A percentile compares a stretch with the other conserved stretches of the same genome.
Evolutionary conservation across 2,329 filamentous ascomycete genomes (phyloP).

Genomic region (Sphaerostilbella broomeana): DNA sequence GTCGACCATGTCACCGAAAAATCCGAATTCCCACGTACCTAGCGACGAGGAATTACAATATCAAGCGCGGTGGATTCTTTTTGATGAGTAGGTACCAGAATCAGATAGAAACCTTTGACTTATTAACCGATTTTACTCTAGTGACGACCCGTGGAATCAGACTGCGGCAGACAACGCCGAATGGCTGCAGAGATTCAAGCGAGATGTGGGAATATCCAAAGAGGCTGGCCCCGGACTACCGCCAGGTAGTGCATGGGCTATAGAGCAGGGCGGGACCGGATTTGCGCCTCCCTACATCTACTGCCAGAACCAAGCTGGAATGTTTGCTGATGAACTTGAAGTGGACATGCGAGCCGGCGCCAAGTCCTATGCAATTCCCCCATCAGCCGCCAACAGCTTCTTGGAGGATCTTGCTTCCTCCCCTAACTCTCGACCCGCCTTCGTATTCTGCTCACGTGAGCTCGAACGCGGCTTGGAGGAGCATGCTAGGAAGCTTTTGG

Average conservation of each 20-base stretch:
- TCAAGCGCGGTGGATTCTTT: constrained; percentile 57
- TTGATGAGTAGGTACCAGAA: constrained; percentile 53
- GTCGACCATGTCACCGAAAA: constrained; percentile 51
- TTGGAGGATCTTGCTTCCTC: constrained; percentile 38
- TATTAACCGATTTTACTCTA: neutral
- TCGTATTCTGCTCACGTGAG: constrained; percentile 52
- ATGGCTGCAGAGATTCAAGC: constrained; percentile 58
- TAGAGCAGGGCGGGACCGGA: constrained; percentile 45
- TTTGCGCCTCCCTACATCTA: constrained; percentile 50
- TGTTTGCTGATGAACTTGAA: constrained; percentile 28
- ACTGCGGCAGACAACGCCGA: constrained; percentile 40
- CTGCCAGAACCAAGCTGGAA: constrained; percentile 34
- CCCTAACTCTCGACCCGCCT: constrained; percentile 37
- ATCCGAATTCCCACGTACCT: constrained; percentile 52
- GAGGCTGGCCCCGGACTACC: constrained; percentile 46
- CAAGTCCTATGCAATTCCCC: constrained; percentile 38
- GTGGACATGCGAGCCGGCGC: constrained; percentile 30
- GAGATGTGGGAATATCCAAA: constrained; percentile 46
- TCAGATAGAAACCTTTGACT: neutral
- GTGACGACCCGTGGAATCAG: constrained; percentile 29
- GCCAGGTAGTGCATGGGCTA: constrained; percentile 36
- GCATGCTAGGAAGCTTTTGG: constrained; percentile 39
- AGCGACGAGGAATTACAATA: constrained; percentile 57
- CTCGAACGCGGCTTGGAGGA: constrained; percentile 48
- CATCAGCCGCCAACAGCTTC: constrained; percentile 42